Conservation (phyloP, 2,329 filamentous ascomycete species). For the Salinomyces thailandicus region DNA sequence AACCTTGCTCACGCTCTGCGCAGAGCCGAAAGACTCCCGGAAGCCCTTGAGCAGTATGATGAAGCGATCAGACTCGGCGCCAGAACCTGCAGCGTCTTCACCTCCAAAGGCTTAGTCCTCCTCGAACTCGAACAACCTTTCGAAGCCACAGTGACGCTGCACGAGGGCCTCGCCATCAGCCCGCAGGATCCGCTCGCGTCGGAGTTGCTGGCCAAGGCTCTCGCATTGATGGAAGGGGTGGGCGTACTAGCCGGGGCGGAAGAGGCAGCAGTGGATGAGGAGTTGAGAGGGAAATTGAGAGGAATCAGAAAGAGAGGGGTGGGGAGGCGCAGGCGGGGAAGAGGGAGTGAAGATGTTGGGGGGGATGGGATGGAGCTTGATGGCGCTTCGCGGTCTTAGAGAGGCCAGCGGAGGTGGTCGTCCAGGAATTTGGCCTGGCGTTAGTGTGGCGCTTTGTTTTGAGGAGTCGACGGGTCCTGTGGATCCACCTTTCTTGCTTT, state of each 20-base stretch:
- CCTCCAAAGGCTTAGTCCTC: slow-evolving; percentile 72
- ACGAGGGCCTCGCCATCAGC: slow-evolving; percentile 70
- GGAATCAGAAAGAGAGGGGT: slow-evolving; percentile 4
- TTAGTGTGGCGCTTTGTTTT: no score
- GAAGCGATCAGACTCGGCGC: slow-evolving; percentile 69
- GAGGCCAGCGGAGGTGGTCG: background rate
- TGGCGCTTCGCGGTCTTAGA: slow-evolving; percentile 4
- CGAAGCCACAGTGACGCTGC: slow-evolving; percentile 70
- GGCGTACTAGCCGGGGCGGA: slow-evolving; percentile 39
- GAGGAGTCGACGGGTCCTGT: no score
- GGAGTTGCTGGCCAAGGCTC: slow-evolving; percentile 62
- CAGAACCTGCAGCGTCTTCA: slow-evolving; percentile 53
- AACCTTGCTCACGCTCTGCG: slow-evolving; percentile 86
- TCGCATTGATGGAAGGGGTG: slow-evolving; percentile 49
- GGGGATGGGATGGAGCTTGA: slow-evolving; percentile 17
- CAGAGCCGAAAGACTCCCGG: slow-evolving; percentile 55
- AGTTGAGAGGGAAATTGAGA: slow-evolving; percentile 11
- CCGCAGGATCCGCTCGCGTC: slow-evolving; percentile 75
- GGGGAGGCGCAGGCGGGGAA: slow-evolving; percentile 2
- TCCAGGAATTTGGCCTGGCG: no score
- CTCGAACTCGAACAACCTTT: slow-evolving; percentile 65
- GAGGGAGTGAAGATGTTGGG: slow-evolving; percentile 12
- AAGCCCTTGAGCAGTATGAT: slow-evolving; percentile 72
- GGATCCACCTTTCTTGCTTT: no score
- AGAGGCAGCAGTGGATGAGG: slow-evolving; percentile 23